phyloP scores from a whole-genome alignment of 192 early-diverging fungal genomes.

The Coemansia sp. region DNA sequence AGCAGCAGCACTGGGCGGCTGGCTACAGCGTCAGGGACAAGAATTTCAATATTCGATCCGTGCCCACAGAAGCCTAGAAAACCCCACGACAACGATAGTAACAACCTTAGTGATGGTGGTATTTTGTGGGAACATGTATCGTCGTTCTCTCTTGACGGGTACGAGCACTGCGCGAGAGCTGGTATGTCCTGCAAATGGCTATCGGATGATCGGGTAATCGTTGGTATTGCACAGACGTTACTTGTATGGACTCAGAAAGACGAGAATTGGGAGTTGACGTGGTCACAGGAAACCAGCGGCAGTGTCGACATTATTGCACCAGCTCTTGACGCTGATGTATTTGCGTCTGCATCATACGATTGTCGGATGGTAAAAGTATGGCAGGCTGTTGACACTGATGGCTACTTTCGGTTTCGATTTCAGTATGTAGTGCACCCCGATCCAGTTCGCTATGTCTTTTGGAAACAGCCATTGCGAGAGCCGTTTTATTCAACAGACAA shows the following conservation, averaged over 20 bases:
- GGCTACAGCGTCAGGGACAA: conserved; percentile 18
- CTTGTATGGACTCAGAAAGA: conserved; percentile 17
- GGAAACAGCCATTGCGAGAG: conserved; percentile 17
- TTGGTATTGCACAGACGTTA: conserved; percentile 12
- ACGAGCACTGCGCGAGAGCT: background rate
- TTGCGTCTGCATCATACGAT: conserved; percentile 25
- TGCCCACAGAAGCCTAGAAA: background rate
- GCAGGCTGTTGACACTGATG: conserved; percentile 16
- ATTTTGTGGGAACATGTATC: conserved; percentile 20
- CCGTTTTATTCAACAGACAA: background rate
- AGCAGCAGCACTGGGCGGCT: conserved; percentile 17
- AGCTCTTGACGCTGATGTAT: conserved; percentile 12
- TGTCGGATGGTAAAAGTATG: conserved; percentile 40
- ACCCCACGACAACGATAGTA: background rate
- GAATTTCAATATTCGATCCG: conserved; percentile 19
- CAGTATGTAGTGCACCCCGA: conserved; percentile 43
- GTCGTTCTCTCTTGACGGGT: background rate
- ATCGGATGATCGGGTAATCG: conserved; percentile 6
- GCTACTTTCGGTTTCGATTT: conserved; percentile 20
- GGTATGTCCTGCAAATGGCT: conserved; percentile 27
- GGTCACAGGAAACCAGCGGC: conserved; percentile 11
- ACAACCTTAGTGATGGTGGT: background rate
- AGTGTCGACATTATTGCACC: conserved; percentile 17
- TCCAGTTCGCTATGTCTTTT: conserved; percentile 27
- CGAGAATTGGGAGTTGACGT: conserved; percentile 11